Base-by-base conservation (phyloP, 768 basidiomycete genomes). In the Russula brevipes region DNA sequence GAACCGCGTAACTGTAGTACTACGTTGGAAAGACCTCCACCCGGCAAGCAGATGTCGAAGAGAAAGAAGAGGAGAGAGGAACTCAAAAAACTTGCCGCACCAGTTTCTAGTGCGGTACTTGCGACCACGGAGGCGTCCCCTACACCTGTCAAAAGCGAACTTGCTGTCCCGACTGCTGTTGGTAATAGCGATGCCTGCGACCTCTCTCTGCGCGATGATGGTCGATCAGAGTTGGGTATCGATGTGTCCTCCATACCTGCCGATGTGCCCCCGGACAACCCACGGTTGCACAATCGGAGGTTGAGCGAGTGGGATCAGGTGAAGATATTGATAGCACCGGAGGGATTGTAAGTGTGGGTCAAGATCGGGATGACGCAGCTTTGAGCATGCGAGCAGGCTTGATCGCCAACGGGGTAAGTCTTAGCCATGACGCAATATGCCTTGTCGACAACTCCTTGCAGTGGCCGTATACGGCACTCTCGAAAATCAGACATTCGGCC, bases 401-500 rank as follows among this genome's bases (percentile, higher is more conserved):
- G 41, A 19, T 60, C 19, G 59, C 44, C 17, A 41, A 64, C 46
- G 42, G 63, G 4, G 63, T 64, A n/a, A 8, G 57, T 64, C 1
- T 55, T 46, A 5, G 31, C 36, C 19, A 5, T 31, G 35, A 17
- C 24, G 10, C 30, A 16, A 9, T 12, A 30, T 35, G 8, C 5
- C n/a, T 45, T 24, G 12, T 46, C 11, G 62, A 59, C 24, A 11
- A 42, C 19, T 35, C 2, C 19, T 49, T 5, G 10, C 17, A 63
- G 62, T 63, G 62, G 63, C 33, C 46, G 11, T 64, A 60, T 30
- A 56, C 63, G 4, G 58, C 63, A 19, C 47, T 64, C 36, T 59
- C 63, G 7, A 35, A 33, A 45, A 36, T 64, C 2, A 64, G 49
- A 39, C 1, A 7, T 19, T 17, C n/a, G 38, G 69, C 61, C 4